These are phyloP conservation scores for Podospora pseudopauciseta DNA, from an alignment of 495 filamentous ascomycete species.

Conservation along the genomic window DNA sequence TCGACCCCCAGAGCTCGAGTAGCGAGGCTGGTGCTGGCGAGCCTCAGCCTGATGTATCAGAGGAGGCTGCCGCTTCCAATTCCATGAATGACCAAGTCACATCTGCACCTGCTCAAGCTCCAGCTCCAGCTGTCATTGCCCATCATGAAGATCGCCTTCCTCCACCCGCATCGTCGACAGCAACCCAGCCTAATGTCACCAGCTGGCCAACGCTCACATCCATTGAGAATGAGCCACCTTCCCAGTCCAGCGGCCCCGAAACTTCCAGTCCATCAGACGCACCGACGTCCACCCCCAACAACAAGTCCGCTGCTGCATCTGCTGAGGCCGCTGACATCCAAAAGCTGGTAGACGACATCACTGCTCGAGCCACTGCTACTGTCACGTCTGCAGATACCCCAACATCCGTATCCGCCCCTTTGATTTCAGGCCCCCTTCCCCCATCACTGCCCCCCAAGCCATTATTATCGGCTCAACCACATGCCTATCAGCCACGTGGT, in stretches of 20 bases:
- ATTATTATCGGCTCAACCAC: slow-evolving; percentile 33
- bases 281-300: not conserved
- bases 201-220: slow-evolving; percentile 8
- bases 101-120: slow-evolving; percentile 25
- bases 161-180: slow-evolving; percentile 22
- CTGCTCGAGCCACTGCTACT: slow-evolving; percentile 39
- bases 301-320: slow-evolving; percentile 21
- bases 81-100: slow-evolving; percentile 38
- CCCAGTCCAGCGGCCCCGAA: not conserved
- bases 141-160: slow-evolving; percentile 10
- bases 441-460: slow-evolving; percentile 53
- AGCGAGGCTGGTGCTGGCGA: slow-evolving; percentile 19
- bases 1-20: slow-evolving; percentile 25
- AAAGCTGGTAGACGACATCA: slow-evolving; percentile 50
- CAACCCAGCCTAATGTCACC: slow-evolving; percentile 18
- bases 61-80: slow-evolving; percentile 26
- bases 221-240: not conserved
- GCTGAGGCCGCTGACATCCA: slow-evolving; percentile 47
- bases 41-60: slow-evolving; percentile 41
- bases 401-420: slow-evolving; percentile 28
- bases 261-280: not conserved
- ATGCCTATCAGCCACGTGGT: slow-evolving; percentile 32
- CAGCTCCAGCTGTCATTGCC: not conserved
- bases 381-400: slow-evolving; percentile 25
- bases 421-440: slow-evolving; percentile 36